These are phyloP conservation scores for Pythium vanterpoolii DNA, from an alignment of 352 stramenopile genomes.

Conservation along the genomic window DNA sequence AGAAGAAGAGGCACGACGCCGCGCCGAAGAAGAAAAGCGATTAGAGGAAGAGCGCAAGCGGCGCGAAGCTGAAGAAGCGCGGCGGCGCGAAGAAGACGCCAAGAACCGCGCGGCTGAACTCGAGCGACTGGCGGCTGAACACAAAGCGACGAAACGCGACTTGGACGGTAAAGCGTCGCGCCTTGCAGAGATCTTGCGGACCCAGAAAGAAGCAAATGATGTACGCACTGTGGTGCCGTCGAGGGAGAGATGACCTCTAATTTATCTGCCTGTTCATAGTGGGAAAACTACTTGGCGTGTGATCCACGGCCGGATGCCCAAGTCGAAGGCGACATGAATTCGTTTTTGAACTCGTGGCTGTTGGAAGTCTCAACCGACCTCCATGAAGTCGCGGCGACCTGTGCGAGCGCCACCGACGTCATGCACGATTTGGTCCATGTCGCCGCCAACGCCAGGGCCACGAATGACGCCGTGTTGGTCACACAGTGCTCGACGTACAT, in stretches of 20 bases:
- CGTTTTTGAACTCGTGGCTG: conserved; percentile 76
- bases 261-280: conserved; percentile 24
- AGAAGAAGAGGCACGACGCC: conserved; percentile 58
- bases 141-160: conserved; percentile 46
- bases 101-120: conserved; percentile 65
- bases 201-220: conserved; percentile 63
- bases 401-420: conserved; percentile 53
- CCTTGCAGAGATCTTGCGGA: conserved; percentile 54
- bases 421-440: conserved; percentile 63
- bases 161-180: conserved; percentile 58
- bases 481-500: conserved; percentile 45
- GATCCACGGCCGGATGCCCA: conserved; percentile 63
- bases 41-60: conserved; percentile 63
- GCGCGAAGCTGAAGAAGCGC: conserved; percentile 52
- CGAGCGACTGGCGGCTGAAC: conserved; percentile 47
- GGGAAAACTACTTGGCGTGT: conserved; percentile 74
- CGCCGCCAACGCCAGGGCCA: conserved; percentile 46
- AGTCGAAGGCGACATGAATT: conserved; percentile 78
- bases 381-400: conserved; percentile 42
- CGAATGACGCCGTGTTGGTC: conserved; percentile 40
- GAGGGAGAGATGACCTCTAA: neutral
- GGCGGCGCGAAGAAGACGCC: conserved; percentile 58
- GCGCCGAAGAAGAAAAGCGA: conserved; percentile 65
- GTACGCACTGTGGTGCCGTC: conserved; percentile 19
- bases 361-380: conserved; percentile 50